These are phyloP conservation scores for Podaxis sp. DNA, from an alignment of 768 basidiomycete species.

Conservation along the genomic window DNA sequence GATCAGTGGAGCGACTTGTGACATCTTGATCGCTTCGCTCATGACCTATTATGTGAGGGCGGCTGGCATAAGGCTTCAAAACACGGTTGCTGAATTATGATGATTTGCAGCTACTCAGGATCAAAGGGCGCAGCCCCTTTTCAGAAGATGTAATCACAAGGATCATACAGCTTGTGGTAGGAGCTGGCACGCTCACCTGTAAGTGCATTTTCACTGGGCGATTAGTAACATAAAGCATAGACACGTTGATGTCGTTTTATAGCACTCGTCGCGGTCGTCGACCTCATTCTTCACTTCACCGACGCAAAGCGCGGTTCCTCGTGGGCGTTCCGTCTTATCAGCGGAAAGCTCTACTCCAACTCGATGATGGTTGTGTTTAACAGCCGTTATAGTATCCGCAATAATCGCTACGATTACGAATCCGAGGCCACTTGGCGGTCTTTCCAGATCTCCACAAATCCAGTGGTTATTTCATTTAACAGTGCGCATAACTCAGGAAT, in stretches of 20 bases:
- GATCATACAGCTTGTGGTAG: neutral
- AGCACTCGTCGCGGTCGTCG: neutral
- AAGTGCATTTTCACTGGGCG: neutral
- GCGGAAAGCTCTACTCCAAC: conserved; percentile 19
- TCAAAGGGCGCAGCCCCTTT: neutral
- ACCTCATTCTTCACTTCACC: conserved; percentile 13
- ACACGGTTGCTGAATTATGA: neutral
- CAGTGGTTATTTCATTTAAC: neutral
- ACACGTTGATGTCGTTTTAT: neutral
- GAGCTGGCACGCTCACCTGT: conserved; percentile 10
- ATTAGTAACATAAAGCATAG: neutral
- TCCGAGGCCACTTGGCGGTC: neutral
- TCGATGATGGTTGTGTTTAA: conserved; percentile 21
- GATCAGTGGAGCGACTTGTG: neutral
- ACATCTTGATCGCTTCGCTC: neutral
- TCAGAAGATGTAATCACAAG: neutral
- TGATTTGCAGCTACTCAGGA: neutral
- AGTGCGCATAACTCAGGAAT: neutral
- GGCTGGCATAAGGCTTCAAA: too few relatives aligned
- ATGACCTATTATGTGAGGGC: neutral
- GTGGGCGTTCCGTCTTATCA: conserved; percentile 8
- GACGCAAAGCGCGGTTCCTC: conserved; percentile 9
- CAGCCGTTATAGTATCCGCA: conserved; percentile 11
- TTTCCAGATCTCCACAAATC: neutral
- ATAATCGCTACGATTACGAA: neutral